phyloP scores from a whole-genome alignment of 805 yeast genomes.

The Ogataea ganodermae region DNA sequence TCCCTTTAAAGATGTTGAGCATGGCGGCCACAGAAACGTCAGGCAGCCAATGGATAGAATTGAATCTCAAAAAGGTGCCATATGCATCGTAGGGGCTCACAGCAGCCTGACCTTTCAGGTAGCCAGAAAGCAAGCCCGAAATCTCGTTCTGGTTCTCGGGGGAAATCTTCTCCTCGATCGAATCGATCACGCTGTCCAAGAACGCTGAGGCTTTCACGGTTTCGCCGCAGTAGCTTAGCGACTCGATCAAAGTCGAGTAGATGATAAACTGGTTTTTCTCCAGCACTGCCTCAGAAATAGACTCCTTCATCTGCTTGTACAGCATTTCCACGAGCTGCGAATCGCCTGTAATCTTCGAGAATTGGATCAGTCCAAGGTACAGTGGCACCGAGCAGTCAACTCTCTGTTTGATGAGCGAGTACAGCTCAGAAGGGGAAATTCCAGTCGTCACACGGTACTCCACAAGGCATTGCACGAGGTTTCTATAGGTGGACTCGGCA shows the following conservation, averaged over 20 bases:
- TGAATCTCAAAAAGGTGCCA: slow-evolving; percentile 30
- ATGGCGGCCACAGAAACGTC: slow-evolving; percentile 33
- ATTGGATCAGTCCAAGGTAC: slow-evolving; percentile 42
- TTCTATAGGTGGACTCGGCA: slow-evolving; percentile 22
- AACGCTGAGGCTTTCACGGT: slow-evolving; percentile 53
- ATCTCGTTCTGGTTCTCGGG: slow-evolving; percentile 15
- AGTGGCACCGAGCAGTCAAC: slow-evolving; percentile 26
- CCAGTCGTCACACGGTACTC: slow-evolving; percentile 25
- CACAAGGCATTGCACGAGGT: slow-evolving; percentile 30
- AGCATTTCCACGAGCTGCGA: slow-evolving; percentile 39
- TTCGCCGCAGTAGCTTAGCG: slow-evolving; percentile 54
- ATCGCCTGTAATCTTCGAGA: slow-evolving; percentile 42
- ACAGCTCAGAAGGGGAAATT: slow-evolving; percentile 21
- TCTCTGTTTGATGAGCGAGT: slow-evolving; percentile 17
- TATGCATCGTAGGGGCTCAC: slow-evolving; percentile 29
- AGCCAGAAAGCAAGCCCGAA: slow-evolving; percentile 30
- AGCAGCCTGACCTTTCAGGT: slow-evolving; percentile 30
- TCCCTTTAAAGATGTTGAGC: slow-evolving; percentile 28
- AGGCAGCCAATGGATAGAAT: slow-evolving; percentile 36
- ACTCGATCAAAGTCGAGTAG: slow-evolving; percentile 52
- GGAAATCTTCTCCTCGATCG: slow-evolving; percentile 16
- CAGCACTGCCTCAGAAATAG: slow-evolving; percentile 6
- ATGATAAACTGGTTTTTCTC: slow-evolving; percentile 44
- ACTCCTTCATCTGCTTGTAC: slow-evolving; percentile 35
- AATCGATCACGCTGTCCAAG: slow-evolving; percentile 52